These are phyloP conservation scores for Lactarius pseudohatsudake DNA, from an alignment of 768 basidiomycete genomes.

Conservation along the genomic window DNA sequence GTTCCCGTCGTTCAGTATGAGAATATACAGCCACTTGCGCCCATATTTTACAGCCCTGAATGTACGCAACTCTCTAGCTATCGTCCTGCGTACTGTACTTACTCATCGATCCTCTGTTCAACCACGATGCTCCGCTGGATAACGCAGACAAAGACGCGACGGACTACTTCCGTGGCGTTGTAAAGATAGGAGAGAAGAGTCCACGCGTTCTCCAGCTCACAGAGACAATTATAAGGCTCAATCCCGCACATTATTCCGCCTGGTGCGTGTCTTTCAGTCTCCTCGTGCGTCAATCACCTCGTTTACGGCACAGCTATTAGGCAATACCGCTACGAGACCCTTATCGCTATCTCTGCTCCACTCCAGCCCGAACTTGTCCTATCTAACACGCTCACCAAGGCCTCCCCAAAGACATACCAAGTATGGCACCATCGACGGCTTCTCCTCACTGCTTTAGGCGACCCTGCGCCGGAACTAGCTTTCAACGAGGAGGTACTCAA, in stretches of 20 bases:
- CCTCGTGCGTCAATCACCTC: neutral
- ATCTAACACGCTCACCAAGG: conserved; percentile 85
- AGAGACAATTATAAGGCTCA: conserved; percentile 82
- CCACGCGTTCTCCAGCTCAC: conserved; percentile 83
- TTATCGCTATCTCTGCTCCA: conserved; percentile 63
- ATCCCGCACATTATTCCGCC: conserved; percentile 96
- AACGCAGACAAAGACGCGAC: conserved; percentile 86
- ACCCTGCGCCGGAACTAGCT: conserved; percentile 65
- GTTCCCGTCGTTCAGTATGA: conserved; percentile 81
- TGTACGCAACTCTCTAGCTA: conserved; percentile 53
- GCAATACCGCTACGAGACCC: conserved; percentile 93
- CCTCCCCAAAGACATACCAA: conserved; percentile 93
- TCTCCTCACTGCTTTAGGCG: conserved; percentile 56
- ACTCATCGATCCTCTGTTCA: conserved; percentile 26
- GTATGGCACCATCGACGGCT: conserved; percentile 94
- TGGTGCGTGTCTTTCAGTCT: conserved; percentile 56
- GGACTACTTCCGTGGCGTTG: conserved; percentile 86
- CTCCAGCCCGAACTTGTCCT: conserved; percentile 76
- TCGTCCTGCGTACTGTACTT: conserved; percentile 27
- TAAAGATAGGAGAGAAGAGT: conserved; percentile 75
- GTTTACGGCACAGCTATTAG: conserved; percentile 41
- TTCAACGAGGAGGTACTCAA: conserved; percentile 76
- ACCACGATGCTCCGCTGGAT: conserved; percentile 9
- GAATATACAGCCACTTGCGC: conserved; percentile 72
- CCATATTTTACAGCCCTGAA: conserved; percentile 87